phyloP scores from a whole-genome alignment of 805 yeast genomes.

The Lachancea fermentati region DNA sequence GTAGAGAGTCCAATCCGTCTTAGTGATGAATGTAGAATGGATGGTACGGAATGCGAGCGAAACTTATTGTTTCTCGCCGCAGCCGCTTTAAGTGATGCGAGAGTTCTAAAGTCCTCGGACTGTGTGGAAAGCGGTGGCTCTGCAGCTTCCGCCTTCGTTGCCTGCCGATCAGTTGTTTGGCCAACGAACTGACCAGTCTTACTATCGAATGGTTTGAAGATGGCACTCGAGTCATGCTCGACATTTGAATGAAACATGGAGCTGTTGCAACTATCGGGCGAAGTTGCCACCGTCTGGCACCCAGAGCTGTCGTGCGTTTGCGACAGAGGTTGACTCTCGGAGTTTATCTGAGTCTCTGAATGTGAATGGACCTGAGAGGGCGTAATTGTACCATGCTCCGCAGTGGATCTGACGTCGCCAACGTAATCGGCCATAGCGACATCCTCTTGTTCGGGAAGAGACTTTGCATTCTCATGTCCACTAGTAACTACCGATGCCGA shows the following conservation, averaged over 20 bases:
- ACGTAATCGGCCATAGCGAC: slow-evolving; percentile 4
- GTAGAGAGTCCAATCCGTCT: slow-evolving; percentile 14
- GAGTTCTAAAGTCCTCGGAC: slow-evolving; percentile 12
- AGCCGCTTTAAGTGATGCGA: slow-evolving; percentile 9
- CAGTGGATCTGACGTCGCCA: slow-evolving; percentile 7
- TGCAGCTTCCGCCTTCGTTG: background rate
- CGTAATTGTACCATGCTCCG: slow-evolving; percentile 10
- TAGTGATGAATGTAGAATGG: slow-evolving; percentile 31
- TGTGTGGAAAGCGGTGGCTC: slow-evolving; percentile 15
- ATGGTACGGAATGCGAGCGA: slow-evolving; percentile 33
- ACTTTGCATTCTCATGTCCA: background rate
- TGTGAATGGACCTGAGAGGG: slow-evolving; percentile 5
- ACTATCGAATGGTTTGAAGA: slow-evolving; percentile 30
- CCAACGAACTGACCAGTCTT: slow-evolving; percentile 29
- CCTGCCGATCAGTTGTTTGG: background rate
- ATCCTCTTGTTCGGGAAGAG: background rate
- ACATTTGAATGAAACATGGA: slow-evolving; percentile 5
- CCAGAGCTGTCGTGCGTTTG: background rate
- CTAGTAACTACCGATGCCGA: background rate
- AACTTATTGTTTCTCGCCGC: slow-evolving; percentile 16
- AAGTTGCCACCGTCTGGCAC: background rate
- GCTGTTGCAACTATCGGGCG: slow-evolving; percentile 3
- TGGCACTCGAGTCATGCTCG: slow-evolving; percentile 3
- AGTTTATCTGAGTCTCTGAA: background rate
- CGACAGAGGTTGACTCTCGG: background rate